Conservation (phyloP, 2,329 filamentous ascomycete genomes). For the Harringtonia aguacate region DNA sequence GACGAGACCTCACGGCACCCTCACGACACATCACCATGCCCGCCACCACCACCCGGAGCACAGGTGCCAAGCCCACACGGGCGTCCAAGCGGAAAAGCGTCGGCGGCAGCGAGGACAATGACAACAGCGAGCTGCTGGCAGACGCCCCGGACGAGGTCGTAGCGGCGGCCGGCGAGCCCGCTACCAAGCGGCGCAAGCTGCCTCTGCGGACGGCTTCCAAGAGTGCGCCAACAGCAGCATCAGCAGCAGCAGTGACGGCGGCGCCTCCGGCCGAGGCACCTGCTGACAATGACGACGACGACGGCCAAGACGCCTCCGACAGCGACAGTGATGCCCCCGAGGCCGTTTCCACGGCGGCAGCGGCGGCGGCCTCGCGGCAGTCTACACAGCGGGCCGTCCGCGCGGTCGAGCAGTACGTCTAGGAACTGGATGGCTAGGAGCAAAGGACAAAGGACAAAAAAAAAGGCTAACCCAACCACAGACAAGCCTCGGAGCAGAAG, state of each 20-base stretch:
- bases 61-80: neutral
- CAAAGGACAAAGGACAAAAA: too few species aligned
- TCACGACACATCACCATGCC: too few species aligned
- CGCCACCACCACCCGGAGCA: neutral
- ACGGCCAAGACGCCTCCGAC: too few species aligned
- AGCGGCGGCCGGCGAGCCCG: neutral
- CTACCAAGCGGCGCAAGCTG: constrained; percentile 10
- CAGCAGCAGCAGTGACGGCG: too few species aligned
- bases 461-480: constrained; percentile 15
- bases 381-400: constrained; percentile 35
- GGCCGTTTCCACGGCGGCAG: constrained; percentile 42
- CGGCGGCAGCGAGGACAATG: neutral
- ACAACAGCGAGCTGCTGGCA: neutral
- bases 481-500: constrained; percentile 39
- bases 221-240: too few species aligned
- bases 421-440: too few species aligned
- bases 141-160: neutral
- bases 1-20: too few species aligned
- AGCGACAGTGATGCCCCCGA: constrained; percentile 39
- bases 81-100: constrained; percentile 1
- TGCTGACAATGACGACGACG: constrained; percentile 13
- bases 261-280: constrained; percentile 10
- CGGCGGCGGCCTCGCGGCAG: constrained; percentile 34
- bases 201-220: constrained; percentile 9
- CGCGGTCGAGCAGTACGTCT: constrained; percentile 36